A percentile compares a stretch with the other conserved stretches of the same genome.
phyloP scores from a whole-genome alignment of 1,284 basidiomycete species.

The Peniophora sp. region DNA sequence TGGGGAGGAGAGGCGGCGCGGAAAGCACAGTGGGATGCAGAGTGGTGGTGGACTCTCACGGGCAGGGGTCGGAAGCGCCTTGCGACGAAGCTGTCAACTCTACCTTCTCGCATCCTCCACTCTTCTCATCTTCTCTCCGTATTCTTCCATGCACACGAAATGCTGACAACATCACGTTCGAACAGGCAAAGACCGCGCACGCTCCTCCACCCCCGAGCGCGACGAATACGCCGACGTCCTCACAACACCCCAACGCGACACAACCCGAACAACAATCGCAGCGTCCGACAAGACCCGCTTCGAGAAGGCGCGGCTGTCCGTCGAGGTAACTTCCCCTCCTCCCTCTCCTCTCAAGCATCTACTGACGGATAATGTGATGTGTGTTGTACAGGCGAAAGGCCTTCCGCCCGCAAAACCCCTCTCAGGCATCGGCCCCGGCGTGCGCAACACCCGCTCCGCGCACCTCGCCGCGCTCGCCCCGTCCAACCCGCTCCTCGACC shows the following conservation, averaged over 20 bases:
- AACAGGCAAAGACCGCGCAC: background rate
- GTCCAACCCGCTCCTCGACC: conserved; percentile 19
- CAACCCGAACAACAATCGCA: conserved; percentile 59
- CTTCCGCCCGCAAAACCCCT: conserved; percentile 30
- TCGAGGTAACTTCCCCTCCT: conserved; percentile 48
- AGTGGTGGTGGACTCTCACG: too few relatives aligned
- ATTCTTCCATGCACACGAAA: too few relatives aligned
- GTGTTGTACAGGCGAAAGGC: conserved; percentile 44
- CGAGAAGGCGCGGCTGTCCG: conserved; percentile 60
- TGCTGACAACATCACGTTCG: background rate
- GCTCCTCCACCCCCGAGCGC: conserved; percentile 21
- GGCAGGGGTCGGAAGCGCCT: too few relatives aligned
- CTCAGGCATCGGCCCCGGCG: conserved; percentile 14
- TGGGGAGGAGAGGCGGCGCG: too few relatives aligned
- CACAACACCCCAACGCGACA: conserved; percentile 51
- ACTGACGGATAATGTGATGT: too few relatives aligned
- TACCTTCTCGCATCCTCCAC: too few relatives aligned
- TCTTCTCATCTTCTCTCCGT: too few relatives aligned
- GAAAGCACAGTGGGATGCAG: too few relatives aligned
- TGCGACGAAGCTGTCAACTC: too few relatives aligned
- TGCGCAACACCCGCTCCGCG: too few relatives aligned
- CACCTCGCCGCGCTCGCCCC: conserved; percentile 23
- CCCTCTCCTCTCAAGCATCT: conserved; percentile 2
- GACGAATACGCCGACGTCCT: too few relatives aligned
- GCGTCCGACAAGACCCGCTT: conserved; percentile 71